Percentiles rank a stretch among this genome's conserved stretches.
phyloP scores from a whole-genome alignment of 805 yeast genomes.

The Ogataea corticis region DNA sequence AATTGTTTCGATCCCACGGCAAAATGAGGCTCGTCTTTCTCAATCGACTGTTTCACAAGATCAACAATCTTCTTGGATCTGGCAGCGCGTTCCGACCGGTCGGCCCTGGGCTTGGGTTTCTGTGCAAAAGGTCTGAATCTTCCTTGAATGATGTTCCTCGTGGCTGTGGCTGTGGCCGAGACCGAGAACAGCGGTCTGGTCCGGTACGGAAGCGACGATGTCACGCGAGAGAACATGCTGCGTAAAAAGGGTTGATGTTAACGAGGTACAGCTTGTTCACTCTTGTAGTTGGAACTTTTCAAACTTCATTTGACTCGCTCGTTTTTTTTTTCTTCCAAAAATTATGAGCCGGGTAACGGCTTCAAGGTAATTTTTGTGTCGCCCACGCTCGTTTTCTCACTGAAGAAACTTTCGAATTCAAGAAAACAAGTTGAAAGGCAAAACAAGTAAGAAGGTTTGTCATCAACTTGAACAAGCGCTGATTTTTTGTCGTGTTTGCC shows the following conservation, averaged over 20 bases:
- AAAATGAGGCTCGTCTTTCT: conserved; percentile 74
- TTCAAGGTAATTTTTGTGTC: not conserved
- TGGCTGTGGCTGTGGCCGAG: conserved; percentile 3
- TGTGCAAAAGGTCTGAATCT: conserved; percentile 31
- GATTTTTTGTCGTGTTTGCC: not conserved
- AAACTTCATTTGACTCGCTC: not conserved
- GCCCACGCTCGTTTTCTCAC: not conserved
- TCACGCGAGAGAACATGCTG: conserved; percentile 1
- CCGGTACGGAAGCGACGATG: not conserved
- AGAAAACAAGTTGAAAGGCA: conserved; percentile 1
- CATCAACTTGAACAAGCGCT: not conserved
- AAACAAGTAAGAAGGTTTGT: not conserved
- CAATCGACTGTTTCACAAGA: conserved; percentile 47
- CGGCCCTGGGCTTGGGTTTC: conserved; percentile 20
- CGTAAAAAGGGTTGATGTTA: not conserved
- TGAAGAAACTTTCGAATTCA: conserved; percentile 3
- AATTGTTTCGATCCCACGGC: conserved; percentile 72
- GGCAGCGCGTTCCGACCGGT: conserved; percentile 25
- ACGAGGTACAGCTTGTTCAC: not conserved
- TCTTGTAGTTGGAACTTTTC: not conserved
- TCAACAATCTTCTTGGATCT: conserved; percentile 32
- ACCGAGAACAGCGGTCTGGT: not conserved
- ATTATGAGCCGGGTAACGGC: conserved; percentile 5
- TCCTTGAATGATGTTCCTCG: conserved; percentile 31
- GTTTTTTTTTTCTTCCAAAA: too few species aligned